These are phyloP conservation scores for Leishmania lainsoni DNA, from an alignment of 208 protist species.

Conservation along the genomic window DNA sequence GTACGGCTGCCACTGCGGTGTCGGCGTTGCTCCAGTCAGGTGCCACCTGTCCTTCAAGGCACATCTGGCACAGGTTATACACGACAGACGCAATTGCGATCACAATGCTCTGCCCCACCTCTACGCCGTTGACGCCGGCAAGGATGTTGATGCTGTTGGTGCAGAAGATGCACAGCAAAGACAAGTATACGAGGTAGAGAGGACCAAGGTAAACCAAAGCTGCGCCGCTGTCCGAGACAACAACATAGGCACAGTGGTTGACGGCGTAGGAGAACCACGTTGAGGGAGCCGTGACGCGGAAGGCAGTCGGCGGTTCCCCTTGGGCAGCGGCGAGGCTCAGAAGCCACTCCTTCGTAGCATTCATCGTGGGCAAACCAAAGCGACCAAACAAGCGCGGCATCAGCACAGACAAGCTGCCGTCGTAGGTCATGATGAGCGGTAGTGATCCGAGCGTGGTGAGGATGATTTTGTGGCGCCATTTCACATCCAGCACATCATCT, in stretches of 20 bases:
- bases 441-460: constrained; percentile 96
- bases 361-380: constrained; percentile 23
- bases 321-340: constrained; percentile 4
- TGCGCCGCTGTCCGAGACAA: constrained; percentile 13
- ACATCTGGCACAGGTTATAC: constrained; percentile 95
- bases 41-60: constrained; percentile 33
- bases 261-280: constrained; percentile 22
- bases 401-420: constrained; percentile 87
- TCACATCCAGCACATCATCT: constrained; percentile 99
- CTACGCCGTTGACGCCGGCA: constrained; percentile 99
- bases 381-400: constrained; percentile 71
- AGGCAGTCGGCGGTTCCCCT: not conserved
- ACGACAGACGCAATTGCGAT: constrained; percentile 93
- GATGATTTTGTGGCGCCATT: constrained; percentile 98
- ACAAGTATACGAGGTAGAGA: constrained; percentile 96
- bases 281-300: not conserved
- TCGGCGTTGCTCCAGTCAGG: not conserved
- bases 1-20: not conserved
- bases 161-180: constrained; percentile 98
- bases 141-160: constrained; percentile 99
- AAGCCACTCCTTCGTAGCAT: constrained; percentile 17
- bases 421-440: constrained; percentile 94
- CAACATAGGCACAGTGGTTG: constrained; percentile 17
- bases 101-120: constrained; percentile 97
- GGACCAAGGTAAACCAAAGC: constrained; percentile 81